Base-by-base conservation (phyloP, 176 grass and related monocot genomes). In the Ensete glaucum region DNA sequence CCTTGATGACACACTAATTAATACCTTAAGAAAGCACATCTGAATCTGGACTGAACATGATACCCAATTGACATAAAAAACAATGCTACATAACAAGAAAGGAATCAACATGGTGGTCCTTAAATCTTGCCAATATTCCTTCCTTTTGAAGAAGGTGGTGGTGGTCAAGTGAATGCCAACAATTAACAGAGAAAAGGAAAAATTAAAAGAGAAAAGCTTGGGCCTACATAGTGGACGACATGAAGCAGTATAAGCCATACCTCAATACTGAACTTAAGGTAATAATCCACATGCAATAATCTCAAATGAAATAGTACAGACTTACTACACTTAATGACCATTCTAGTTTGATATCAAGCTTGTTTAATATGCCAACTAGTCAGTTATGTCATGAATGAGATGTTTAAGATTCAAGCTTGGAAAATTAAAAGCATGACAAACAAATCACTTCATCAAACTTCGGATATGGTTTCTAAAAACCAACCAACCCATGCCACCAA, bases 221-320 rank as follows among this genome's bases (percentile, higher is more conserved):
- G 74, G 58, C 57, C 74, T 43, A 76, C 59, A 69, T 56, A 78
- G 64, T 67, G 64, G 64, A 68, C 34, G 22, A 20, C 51, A 78
- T 27, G 64, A 78, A 78, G 24, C 50, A 78, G 43, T 15, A 78
- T 24, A 54, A 10, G 12, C 55, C 1, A 76, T 17, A 78, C 8
- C 11, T 34, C 12, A 7, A 43, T 15, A 43, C 14, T 19, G 6
- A 17, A 8, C 15, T 43, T 64, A 54, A 55, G 29, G 34, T 43
- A 43, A 78, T 34, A 68, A 78, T 48, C 59, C 43, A 76, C 63
- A 34, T 20, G 22, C 48, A 34, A 78, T 34, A 67, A 25, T 78
- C 52, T 27, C 15, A 67, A 54, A 53, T 19, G n/a, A 55, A 67
- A 43, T 67, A 55, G 22, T 8, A 68, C 15, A 68, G 43, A 22